These are phyloP conservation scores for Coniochaeta sp. DNA, from an alignment of 2,329 filamentous ascomycete species.

Conservation along the genomic window DNA sequence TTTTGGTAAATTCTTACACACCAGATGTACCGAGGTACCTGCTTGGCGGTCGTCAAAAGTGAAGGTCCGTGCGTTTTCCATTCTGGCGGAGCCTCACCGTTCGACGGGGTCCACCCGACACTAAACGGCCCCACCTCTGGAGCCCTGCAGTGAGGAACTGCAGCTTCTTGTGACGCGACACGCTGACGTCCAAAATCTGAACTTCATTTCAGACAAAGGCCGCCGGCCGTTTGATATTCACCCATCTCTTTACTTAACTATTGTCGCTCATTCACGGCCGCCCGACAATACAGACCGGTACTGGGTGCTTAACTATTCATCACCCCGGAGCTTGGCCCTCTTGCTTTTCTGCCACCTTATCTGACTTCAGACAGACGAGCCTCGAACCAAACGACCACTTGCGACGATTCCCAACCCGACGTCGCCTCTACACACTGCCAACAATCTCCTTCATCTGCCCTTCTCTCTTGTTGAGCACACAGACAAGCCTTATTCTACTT, in stretches of 20 bases:
- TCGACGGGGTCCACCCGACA: too few relatives aligned
- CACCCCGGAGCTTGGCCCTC: neutral
- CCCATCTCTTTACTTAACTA: neutral
- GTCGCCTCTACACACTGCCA: too few relatives aligned
- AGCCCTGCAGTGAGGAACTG: neutral
- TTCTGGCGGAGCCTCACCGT: too few relatives aligned
- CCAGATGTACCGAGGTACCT: neutral
- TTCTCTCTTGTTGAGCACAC: too few relatives aligned
- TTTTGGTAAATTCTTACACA: too few relatives aligned
- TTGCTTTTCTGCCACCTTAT: neutral
- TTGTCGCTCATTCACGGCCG: neutral
- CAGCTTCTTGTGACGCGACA: slow-evolving; percentile 2
- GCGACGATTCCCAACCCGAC: too few relatives aligned
- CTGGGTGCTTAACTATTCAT: neutral
- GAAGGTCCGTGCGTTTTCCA: neutral
- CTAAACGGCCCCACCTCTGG: neutral
- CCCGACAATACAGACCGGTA: neutral
- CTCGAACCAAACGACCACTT: too few relatives aligned
- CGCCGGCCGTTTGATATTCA: neutral
- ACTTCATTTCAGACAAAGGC: neutral
- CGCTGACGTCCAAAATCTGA: neutral
- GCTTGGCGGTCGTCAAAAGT: neutral
- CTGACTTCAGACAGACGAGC: too few relatives aligned
- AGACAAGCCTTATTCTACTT: too few relatives aligned
- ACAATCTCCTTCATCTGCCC: too few relatives aligned